phyloP scores from a whole-genome alignment of 1,139 yeast species.

The Suhomyces atakaporum region DNA sequence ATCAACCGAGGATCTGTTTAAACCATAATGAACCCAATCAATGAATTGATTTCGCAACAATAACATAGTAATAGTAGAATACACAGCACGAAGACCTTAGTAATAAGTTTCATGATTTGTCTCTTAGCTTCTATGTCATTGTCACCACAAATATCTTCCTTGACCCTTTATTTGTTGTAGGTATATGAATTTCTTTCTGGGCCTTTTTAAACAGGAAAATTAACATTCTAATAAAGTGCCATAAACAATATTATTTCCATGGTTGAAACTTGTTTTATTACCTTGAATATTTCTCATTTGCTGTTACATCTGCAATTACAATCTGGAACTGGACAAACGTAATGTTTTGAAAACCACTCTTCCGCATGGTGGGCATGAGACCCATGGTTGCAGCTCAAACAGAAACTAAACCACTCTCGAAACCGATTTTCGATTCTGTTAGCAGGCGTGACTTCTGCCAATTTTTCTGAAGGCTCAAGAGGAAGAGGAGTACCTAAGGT shows the following conservation, averaged over 20 bases:
- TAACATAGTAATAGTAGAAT: too few species aligned
- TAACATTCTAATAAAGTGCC: too few species aligned
- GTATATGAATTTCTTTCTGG: too few species aligned
- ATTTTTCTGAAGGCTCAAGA: slow-evolving; percentile 25
- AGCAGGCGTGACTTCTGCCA: slow-evolving; percentile 17
- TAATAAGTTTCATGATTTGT: too few species aligned
- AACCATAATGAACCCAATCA: too few species aligned
- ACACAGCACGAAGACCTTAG: too few species aligned
- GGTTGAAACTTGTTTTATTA: not conserved
- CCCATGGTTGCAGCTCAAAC: slow-evolving; percentile 89
- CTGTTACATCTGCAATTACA: slow-evolving; percentile 81
- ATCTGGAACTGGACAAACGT: slow-evolving; percentile 91
- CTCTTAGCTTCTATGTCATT: too few species aligned
- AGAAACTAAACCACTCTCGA: slow-evolving; percentile 83
- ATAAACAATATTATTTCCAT: not conserved
- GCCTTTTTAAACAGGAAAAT: too few species aligned
- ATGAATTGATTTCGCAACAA: too few species aligned
- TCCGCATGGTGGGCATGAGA: slow-evolving; percentile 94
- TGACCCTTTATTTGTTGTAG: too few species aligned
- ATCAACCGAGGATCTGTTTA: too few species aligned
- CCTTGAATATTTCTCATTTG: slow-evolving; percentile 18
- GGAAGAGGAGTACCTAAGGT: slow-evolving; percentile 78
- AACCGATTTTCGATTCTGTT: slow-evolving; percentile 40
- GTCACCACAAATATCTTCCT: too few species aligned
- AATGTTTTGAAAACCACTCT: slow-evolving; percentile 90